Evolutionary conservation across 2,329 filamentous ascomycete species (phyloP), one percentile per base, ranked within the genome.

Genomic region (Alternaria conjuncta): DNA sequence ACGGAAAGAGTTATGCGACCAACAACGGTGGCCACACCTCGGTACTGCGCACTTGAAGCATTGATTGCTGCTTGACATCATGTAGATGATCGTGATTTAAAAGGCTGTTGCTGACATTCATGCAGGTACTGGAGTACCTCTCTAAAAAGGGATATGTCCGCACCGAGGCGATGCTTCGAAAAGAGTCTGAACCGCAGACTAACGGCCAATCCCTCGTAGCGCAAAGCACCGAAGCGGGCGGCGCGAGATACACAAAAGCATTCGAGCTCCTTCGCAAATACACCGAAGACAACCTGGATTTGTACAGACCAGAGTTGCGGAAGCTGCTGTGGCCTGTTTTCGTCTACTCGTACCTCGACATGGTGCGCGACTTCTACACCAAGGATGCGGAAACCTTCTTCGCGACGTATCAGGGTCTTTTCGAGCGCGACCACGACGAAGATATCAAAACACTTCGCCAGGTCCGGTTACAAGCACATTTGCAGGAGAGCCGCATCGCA

Each of bases 271-370:
- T 97, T 45, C 90, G 87, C 68, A 87, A 88, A 68, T 99, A 94
- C 91, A 90, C 97, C 50, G 94, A 97, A 69, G 94, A 95, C 71
- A 94, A 93, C 63, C 85, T 99, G 23, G 95, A 98, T 68, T 87
- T 98, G 26, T 98, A 98, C 86, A 63, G 94, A 89, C 93, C 95
- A 47, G 96, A 99, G 82, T 85, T 99, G 4, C 87, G 89, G 62
- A 94, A 96, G 70, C 84, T 98, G 5, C 83, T 97, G 15, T 99
- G 96, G 94, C 96, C 96, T 0, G 83, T 96, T 1, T 98, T 97
- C 75, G 92, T 98, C 55, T 97, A 99, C 80, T 96, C 93, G 0
- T 97, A 92, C 76, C 84, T 99, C 25, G 90, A 93, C 61, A 87
- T 98, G 59, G 87, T 96, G 26, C 85, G 85, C 32, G 88, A 93